Conservation (phyloP, 108 stramenopile species). For the Discostella stelligeroides region DNA sequence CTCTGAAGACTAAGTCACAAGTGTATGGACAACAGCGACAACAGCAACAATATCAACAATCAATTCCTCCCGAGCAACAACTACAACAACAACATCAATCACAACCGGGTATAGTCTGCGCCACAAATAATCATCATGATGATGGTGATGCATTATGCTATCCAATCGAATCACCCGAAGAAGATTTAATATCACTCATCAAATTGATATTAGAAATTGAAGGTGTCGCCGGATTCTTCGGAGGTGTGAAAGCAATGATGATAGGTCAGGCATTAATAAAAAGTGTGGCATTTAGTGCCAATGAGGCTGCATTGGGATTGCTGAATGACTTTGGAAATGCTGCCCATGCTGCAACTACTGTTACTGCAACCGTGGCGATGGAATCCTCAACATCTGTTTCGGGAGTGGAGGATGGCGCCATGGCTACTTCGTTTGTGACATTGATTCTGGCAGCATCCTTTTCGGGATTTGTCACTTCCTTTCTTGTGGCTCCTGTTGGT, state of each 20-base stretch:
- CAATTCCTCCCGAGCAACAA: slow-evolving; percentile 1
- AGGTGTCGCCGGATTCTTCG: slow-evolving; percentile 49
- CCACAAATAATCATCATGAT: not conserved
- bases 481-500: slow-evolving; percentile 56
- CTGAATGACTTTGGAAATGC: slow-evolving; percentile 22
- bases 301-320: slow-evolving; percentile 29
- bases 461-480: slow-evolving; percentile 57
- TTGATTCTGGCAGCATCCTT: slow-evolving; percentile 52
- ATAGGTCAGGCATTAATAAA: slow-evolving; percentile 58
- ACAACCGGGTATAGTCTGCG: slow-evolving; percentile 16
- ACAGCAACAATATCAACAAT: slow-evolving; percentile 13
- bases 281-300: slow-evolving; percentile 57
- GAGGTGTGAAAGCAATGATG: slow-evolving; percentile 59
- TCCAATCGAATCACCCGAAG: slow-evolving; percentile 36
- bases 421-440: slow-evolving; percentile 25
- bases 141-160: not conserved
- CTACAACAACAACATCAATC: slow-evolving; percentile 4
- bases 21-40: slow-evolving; percentile 21
- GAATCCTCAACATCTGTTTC: not conserved
- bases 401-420: not conserved
- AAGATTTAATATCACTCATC: slow-evolving; percentile 41
- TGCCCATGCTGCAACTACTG: not conserved
- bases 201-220: slow-evolving; percentile 34
- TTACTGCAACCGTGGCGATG: not conserved
- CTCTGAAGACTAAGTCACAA: slow-evolving; percentile 55